Evolutionary conservation across 73 alveolate genomes (phyloP), one percentile per base, ranked within the genome.

Genomic region (Paramecium biaurelia): DNA sequence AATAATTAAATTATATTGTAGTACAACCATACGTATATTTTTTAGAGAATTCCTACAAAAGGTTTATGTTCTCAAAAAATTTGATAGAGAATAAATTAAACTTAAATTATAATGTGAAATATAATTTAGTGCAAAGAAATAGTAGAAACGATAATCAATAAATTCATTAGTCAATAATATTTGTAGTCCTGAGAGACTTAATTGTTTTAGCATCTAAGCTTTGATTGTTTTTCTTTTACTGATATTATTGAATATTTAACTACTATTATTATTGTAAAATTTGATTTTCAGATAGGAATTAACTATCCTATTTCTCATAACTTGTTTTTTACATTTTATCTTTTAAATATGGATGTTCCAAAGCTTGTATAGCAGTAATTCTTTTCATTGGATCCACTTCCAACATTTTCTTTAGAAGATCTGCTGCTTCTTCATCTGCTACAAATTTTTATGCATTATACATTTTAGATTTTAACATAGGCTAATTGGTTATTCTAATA

Each of bases 341-440:
- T 11, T 34, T 37, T 2, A 76, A 35, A 76, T 38, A 76, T 0
- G 38, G 37, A 41, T 76, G 89, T 0, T 37, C 12, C 7, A 76
- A 41, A 18, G 89, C 89, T 38, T 32, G 7, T 15, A 0, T 1
- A 7, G 89, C 89, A 37, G 30, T 76, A 18, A 76, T 76, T 38
- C 89, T 41, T 41, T 18, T 76, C 2, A 4, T 18, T 12, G 89
- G 89, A 41, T 76, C 89, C 5, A 26, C 32, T 42, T 76, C 89
- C 1, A 76, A 21, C 89, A 76, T 76, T 20, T 28, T 38, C 24
- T 37, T 34, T 4, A 76, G 7, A 32, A 76, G 26, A 76, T 76
- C 89, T 32, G 47, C 63, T 24, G 89, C 89, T 14, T 38, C 38
- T 37, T 76, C 89, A 38, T 76, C 89, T 2, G n/a, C 53, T 2